phyloP scores from a whole-genome alignment of 192 early-diverging fungal genomes.

The Piromyces finnis region DNA sequence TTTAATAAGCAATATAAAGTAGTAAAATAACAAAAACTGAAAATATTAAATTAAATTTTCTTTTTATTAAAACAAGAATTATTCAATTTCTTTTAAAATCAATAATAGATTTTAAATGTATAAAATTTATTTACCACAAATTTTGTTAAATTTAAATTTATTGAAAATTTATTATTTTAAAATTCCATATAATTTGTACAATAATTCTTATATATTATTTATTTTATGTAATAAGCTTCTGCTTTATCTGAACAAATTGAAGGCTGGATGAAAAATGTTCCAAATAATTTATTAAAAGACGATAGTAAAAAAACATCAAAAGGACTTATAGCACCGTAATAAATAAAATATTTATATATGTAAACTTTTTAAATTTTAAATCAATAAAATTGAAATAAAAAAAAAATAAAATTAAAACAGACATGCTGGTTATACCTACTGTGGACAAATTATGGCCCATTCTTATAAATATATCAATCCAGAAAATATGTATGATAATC shows the following conservation, averaged over 20 bases:
- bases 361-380: background rate
- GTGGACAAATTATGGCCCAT: constrained; percentile 76
- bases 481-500: constrained; percentile 21
- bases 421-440: constrained; percentile 84
- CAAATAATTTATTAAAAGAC: background rate
- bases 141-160: too few relatives aligned
- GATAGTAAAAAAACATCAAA: constrained; percentile 4
- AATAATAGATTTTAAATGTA: too few relatives aligned
- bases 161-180: too few relatives aligned
- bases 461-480: constrained; percentile 61
- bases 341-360: background rate
- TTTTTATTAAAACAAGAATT: too few relatives aligned
- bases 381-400: background rate
- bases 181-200: too few relatives aligned
- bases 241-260: constrained; percentile 15
- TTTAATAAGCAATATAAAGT: too few relatives aligned
- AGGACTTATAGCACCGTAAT: constrained; percentile 66
- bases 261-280: constrained; percentile 26
- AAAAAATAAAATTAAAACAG: constrained; percentile 12
- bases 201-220: too few relatives aligned
- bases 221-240: constrained; percentile 15
- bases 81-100: too few relatives aligned
- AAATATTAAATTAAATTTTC: too few relatives aligned
- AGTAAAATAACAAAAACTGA: too few relatives aligned
- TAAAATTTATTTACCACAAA: too few relatives aligned